These are phyloP conservation scores for Kwoniella newhampshirensis DNA, from an alignment of 768 basidiomycete species.

Conservation along the genomic window DNA sequence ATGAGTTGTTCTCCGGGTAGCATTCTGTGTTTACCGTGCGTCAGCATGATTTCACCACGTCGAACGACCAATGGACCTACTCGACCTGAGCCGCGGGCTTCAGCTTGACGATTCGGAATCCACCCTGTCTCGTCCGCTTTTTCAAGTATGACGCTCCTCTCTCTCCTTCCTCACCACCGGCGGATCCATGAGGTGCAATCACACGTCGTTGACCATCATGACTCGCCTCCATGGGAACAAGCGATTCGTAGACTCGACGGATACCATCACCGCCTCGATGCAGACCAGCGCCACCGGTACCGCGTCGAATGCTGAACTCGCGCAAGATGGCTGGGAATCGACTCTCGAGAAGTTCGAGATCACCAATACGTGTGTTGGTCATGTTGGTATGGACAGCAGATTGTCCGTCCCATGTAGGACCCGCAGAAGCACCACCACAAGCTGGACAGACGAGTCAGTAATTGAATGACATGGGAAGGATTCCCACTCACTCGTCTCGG, in stretches of 20 bases:
- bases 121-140: slow-evolving; percentile 16
- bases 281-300: slow-evolving; percentile 38
- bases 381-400: slow-evolving; percentile 30
- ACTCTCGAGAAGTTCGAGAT: slow-evolving; percentile 41
- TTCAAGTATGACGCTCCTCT: slow-evolving; percentile 18
- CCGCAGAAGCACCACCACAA: slow-evolving; percentile 42
- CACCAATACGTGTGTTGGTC: slow-evolving; percentile 39
- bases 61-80: slow-evolving; percentile 1
- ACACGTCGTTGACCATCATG: slow-evolving; percentile 40
- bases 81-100: slow-evolving; percentile 20
- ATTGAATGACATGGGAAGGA: slow-evolving; percentile 37
- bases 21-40: slow-evolving; percentile 9
- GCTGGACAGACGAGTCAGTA: slow-evolving; percentile 79
- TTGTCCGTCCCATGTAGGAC: slow-evolving; percentile 44
- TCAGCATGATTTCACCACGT: too few relatives aligned
- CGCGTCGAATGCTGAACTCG: slow-evolving; percentile 37
- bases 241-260: slow-evolving; percentile 38
- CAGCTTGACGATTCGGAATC: slow-evolving; percentile 15
- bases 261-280: slow-evolving; percentile 44
- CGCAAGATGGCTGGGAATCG: slow-evolving; percentile 40
- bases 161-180: slow-evolving; percentile 56
- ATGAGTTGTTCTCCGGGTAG: slow-evolving; percentile 19
- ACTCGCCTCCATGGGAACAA: slow-evolving; percentile 33
- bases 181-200: slow-evolving; percentile 39
- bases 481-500: slow-evolving; percentile 66